These are phyloP conservation scores for Astrephomene gubernaculifera DNA, from an alignment of 139 green algal species.

Conservation along the genomic window DNA sequence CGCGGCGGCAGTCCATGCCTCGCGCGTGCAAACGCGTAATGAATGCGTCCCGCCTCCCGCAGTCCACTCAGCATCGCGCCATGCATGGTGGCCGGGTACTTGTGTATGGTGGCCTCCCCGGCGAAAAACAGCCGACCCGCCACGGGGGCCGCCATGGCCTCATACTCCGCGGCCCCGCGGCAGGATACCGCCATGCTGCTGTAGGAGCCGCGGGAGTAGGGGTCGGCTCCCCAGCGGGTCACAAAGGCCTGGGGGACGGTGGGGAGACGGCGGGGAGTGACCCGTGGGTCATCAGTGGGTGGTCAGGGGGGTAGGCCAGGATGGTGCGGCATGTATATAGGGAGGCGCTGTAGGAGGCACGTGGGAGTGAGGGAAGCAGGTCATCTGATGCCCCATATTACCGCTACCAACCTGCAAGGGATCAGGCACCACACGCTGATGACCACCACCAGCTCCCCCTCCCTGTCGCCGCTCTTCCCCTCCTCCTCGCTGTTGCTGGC, in stretches of 20 bases:
- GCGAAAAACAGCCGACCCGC: conserved; percentile 88
- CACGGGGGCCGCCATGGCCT: conserved; percentile 79
- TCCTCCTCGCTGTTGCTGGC: not conserved
- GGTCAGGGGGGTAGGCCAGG: too few species aligned
- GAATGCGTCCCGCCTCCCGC: conserved; percentile 56
- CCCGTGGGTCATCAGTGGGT: too few species aligned
- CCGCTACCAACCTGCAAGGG: conserved; percentile 54
- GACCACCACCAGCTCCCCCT: not conserved
- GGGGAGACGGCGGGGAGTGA: not conserved
- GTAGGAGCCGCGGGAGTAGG: conserved; percentile 88
- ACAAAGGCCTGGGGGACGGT: conserved; percentile 64
- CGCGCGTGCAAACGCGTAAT: conserved; percentile 9
- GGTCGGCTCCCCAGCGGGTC: conserved; percentile 91
- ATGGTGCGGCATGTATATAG: too few species aligned
- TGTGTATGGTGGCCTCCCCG: conserved; percentile 89
- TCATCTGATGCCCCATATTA: not conserved
- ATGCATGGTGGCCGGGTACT: conserved; percentile 97
- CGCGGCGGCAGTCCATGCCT: conserved; percentile 3
- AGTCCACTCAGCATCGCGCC: conserved; percentile 89
- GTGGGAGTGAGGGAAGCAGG: too few species aligned
- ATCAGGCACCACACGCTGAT: conserved; percentile 80
- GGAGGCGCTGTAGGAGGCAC: too few species aligned
- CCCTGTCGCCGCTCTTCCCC: not conserved
- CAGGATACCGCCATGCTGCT: conserved; percentile 83
- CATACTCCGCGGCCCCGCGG: conserved; percentile 88